These are phyloP conservation scores for Cladosporium halotolerans DNA, from an alignment of 2,329 filamentous ascomycete genomes.

Conservation along the genomic window DNA sequence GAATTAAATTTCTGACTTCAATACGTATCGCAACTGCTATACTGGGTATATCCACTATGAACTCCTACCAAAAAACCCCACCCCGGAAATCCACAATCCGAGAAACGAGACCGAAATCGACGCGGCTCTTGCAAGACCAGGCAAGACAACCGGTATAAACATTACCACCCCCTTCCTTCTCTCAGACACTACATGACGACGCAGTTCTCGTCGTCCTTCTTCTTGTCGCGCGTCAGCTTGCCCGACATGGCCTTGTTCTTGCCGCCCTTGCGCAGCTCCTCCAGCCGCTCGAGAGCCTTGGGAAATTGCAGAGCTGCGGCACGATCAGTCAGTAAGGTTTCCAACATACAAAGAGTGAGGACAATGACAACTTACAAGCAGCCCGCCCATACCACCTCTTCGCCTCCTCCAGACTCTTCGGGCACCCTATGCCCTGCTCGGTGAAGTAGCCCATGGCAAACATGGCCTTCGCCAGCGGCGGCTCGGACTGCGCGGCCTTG, in stretches of 20 bases:
- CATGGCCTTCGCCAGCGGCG: constrained; percentile 75
- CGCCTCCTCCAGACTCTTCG: constrained; percentile 83
- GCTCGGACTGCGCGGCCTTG: constrained; percentile 79
- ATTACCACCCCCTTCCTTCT: too few relatives aligned
- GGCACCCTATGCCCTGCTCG: constrained; percentile 85
- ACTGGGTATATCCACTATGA: too few relatives aligned
- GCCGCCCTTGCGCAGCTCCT: constrained; percentile 80
- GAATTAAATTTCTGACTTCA: too few relatives aligned
- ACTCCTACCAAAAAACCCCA: too few relatives aligned
- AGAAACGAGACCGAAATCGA: too few relatives aligned
- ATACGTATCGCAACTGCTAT: too few relatives aligned
- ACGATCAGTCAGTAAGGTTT: constrained; percentile 8
- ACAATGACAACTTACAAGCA: constrained; percentile 67
- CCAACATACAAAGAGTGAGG: neutral
- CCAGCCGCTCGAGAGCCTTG: constrained; percentile 84
- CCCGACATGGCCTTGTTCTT: constrained; percentile 52
- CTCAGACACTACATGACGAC: constrained; percentile 60
- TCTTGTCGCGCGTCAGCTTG: constrained; percentile 72
- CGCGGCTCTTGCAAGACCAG: too few relatives aligned
- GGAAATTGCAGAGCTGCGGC: constrained; percentile 79
- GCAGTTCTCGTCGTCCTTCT: constrained; percentile 85
- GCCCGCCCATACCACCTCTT: constrained; percentile 98
- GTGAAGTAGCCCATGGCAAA: constrained; percentile 99
- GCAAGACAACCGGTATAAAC: too few relatives aligned
- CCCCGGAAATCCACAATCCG: too few relatives aligned